Conservation (phyloP, 2,329 filamentous ascomycete species). For the Beauveria australis region DNA sequence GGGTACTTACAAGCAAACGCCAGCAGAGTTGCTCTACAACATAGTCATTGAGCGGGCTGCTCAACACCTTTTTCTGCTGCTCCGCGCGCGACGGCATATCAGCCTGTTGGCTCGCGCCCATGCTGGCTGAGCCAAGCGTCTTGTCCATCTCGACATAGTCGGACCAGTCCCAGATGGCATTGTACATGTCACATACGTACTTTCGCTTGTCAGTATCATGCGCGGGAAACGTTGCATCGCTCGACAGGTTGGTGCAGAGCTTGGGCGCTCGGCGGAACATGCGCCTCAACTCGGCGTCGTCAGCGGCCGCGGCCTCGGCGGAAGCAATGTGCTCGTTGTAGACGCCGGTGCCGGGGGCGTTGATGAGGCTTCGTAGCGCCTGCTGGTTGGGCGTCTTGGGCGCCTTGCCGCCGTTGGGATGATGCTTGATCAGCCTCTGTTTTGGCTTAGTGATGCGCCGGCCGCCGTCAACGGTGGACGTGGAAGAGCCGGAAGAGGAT, state of each 20-base stretch:
- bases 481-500: neutral
- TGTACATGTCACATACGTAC: neutral
- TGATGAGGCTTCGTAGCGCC: neutral
- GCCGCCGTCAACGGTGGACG: neutral
- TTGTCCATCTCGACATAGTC: conserved; percentile 5
- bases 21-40: conserved; percentile 18
- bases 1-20: conserved; percentile 17
- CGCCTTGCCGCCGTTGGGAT: neutral
- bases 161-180: conserved; percentile 4
- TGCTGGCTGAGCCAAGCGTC: neutral
- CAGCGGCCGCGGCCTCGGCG: neutral
- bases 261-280: neutral
- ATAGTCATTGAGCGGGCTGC: conserved; percentile 16
- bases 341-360: neutral
- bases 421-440: conserved; percentile 4
- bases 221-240: neutral
- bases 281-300: neutral
- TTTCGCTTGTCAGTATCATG: neutral
- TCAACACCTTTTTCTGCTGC: conserved; percentile 17
- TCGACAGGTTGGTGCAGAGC: neutral
- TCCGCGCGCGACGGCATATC: conserved; percentile 8
- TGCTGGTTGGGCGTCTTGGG: neutral
- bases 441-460: neutral
- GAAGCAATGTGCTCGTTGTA: neutral
- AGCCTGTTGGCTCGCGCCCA: neutral